Percentiles rank a stretch among this genome's conserved stretches.
Evolutionary conservation across 805 yeast species (phyloP).

Genomic region (Brettanomyces sp.): DNA sequence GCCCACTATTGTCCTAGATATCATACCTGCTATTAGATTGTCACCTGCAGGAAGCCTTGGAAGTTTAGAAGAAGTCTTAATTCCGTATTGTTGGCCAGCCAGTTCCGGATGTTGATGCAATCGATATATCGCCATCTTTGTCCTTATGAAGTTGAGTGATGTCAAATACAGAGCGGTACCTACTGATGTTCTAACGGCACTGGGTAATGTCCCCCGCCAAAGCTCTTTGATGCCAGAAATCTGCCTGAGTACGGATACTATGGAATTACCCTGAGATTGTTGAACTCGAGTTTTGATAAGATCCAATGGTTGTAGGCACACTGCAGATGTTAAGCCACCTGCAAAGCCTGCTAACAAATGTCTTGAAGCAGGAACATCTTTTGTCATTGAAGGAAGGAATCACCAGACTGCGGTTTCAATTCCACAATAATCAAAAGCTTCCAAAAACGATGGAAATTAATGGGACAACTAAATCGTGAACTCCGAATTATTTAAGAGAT

Average conservation of each 20-base stretch:
- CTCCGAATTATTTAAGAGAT: background rate
- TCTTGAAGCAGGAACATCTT: slow-evolving; percentile 17
- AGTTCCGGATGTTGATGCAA: slow-evolving; percentile 1
- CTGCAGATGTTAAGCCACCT: slow-evolving; percentile 78
- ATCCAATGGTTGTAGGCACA: slow-evolving; percentile 81
- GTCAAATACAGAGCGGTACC: slow-evolving; percentile 87
- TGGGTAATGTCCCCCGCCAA: slow-evolving; percentile 94
- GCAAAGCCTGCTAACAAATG: slow-evolving; percentile 75
- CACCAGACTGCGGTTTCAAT: too few species aligned
- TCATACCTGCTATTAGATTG: slow-evolving; percentile 68
- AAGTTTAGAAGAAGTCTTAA: slow-evolving; percentile 30
- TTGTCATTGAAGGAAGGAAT: slow-evolving; percentile 3
- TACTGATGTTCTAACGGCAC: slow-evolving; percentile 79
- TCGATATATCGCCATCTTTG: slow-evolving; percentile 31
- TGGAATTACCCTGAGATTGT: slow-evolving; percentile 33
- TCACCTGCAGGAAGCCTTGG: slow-evolving; percentile 66
- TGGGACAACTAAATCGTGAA: background rate
- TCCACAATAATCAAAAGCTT: too few species aligned
- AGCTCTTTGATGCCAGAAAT: slow-evolving; percentile 39
- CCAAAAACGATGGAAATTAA: too few species aligned
- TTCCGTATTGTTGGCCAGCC: background rate
- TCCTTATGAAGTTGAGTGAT: slow-evolving; percentile 54
- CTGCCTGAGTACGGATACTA: slow-evolving; percentile 27
- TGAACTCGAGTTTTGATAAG: slow-evolving; percentile 81
- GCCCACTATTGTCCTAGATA: slow-evolving; percentile 77